Conservation (phyloP, 257 asterid genomes). For the Fraxinus americana region DNA sequence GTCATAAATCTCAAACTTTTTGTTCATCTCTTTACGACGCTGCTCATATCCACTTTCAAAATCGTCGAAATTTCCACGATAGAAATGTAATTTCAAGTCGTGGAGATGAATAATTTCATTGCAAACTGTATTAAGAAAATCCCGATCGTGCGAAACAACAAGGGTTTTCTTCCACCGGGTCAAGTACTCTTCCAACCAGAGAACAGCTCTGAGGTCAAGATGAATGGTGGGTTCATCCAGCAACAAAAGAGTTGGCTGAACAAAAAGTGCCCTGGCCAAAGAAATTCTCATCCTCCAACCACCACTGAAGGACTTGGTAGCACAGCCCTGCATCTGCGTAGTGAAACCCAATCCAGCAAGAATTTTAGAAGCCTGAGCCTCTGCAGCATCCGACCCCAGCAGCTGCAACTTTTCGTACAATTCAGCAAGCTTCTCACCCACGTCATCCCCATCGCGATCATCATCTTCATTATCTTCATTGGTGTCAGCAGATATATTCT, state of each 20-base stretch:
- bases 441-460: constrained; percentile 39
- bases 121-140: constrained; percentile 66
- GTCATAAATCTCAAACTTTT: constrained; percentile 58
- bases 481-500: constrained; percentile 34
- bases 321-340: constrained; percentile 63
- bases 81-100: constrained; percentile 57
- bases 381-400: constrained; percentile 79
- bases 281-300: constrained; percentile 87
- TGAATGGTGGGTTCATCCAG: constrained; percentile 78
- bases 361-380: constrained; percentile 76
- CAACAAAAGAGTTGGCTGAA: constrained; percentile 70
- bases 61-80: constrained; percentile 64
- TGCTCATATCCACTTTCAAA: constrained; percentile 67
- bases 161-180: constrained; percentile 80
- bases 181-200: constrained; percentile 69
- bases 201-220: constrained; percentile 75
- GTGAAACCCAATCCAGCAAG: constrained; percentile 76
- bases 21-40: constrained; percentile 65
- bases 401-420: constrained; percentile 63
- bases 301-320: constrained; percentile 70
- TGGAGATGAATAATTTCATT: constrained; percentile 66
- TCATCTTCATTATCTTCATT: constrained; percentile 38
- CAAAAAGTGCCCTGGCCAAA: constrained; percentile 70
- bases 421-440: constrained; percentile 60
- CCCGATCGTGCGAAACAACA: constrained; percentile 68